These are phyloP conservation scores for Colletotrichum cereale DNA, from an alignment of 2,329 filamentous ascomycete genomes.

Conservation along the genomic window DNA sequence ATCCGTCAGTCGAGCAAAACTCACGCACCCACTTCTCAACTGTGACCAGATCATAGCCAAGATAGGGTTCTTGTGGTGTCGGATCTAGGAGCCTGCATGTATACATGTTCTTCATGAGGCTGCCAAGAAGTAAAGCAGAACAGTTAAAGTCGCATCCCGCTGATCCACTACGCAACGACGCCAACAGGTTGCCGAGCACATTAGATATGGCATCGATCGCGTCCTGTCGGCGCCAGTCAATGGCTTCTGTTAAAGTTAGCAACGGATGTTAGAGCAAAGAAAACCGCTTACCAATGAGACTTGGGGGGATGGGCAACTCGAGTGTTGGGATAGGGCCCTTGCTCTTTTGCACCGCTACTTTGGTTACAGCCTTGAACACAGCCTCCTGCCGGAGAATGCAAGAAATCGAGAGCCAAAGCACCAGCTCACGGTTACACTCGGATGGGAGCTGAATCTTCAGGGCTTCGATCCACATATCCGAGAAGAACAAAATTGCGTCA, in stretches of 20 bases:
- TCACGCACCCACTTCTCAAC: background rate
- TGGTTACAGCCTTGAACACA: constrained; percentile 30
- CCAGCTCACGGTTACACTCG: constrained; percentile 26
- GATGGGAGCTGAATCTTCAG: background rate
- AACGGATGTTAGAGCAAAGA: background rate
- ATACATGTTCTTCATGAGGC: background rate
- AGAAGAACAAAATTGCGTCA: constrained; percentile 42
- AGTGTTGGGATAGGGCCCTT: constrained; percentile 10
- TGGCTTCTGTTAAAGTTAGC: background rate
- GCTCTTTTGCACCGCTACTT: constrained; percentile 33
- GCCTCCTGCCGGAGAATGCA: constrained; percentile 35
- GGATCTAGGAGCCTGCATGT: background rate
- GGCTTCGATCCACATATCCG: constrained; percentile 35
- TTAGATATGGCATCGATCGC: background rate
- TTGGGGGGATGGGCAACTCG: background rate
- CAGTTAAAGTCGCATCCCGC: background rate
- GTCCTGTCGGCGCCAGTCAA: background rate
- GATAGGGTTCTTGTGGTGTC: background rate
- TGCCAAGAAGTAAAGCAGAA: background rate
- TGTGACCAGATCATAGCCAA: background rate
- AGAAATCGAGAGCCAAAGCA: constrained; percentile 34
- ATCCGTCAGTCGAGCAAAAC: background rate
- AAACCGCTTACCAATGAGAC: background rate
- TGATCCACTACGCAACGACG: background rate
- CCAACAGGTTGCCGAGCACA: background rate